Percentiles rank a stretch among this genome's conserved stretches.
Conservation (phyloP, 441 rosid genomes). For the Rhodomyrtus psidioides region DNA sequence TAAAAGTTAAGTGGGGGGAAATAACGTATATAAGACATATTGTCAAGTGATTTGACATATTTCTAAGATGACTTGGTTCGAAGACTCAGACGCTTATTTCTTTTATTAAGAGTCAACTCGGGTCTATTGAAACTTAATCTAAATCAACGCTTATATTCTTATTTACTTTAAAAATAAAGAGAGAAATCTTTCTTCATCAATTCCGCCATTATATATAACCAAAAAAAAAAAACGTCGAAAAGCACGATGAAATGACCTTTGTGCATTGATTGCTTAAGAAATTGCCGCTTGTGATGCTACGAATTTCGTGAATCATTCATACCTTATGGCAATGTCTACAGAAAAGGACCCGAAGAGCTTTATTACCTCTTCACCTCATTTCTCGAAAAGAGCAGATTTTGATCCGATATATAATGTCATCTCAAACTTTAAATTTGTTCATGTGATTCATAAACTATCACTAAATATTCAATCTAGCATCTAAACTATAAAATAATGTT, state of each 20-base stretch:
- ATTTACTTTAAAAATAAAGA: too few relatives aligned
- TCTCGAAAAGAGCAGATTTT: not conserved
- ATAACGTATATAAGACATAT: too few relatives aligned
- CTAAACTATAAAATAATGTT: not conserved
- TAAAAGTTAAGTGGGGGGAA: too few relatives aligned
- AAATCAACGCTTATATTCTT: not conserved
- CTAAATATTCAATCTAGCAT: not conserved
- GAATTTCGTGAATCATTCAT: not conserved
- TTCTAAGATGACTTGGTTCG: not conserved
- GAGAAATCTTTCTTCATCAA: not conserved
- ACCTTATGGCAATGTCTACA: not conserved
- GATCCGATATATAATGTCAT: too few relatives aligned
- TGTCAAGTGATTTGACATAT: too few relatives aligned
- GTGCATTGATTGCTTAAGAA: not conserved
- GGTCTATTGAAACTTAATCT: not conserved
- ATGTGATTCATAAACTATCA: fast-evolving
- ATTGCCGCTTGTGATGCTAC: not conserved
- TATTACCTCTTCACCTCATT: not conserved
- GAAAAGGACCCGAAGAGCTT: not conserved
- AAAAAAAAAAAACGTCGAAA: too few relatives aligned
- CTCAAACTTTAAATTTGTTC: not conserved
- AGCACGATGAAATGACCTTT: too few relatives aligned
- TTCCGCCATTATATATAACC: too few relatives aligned
- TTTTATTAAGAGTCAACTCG: not conserved
- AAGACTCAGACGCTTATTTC: not conserved